Percentiles rank a stretch among this genome's conserved stretches.
Conservation (phyloP, 768 basidiomycete species). For the Mrakia frigida region DNA sequence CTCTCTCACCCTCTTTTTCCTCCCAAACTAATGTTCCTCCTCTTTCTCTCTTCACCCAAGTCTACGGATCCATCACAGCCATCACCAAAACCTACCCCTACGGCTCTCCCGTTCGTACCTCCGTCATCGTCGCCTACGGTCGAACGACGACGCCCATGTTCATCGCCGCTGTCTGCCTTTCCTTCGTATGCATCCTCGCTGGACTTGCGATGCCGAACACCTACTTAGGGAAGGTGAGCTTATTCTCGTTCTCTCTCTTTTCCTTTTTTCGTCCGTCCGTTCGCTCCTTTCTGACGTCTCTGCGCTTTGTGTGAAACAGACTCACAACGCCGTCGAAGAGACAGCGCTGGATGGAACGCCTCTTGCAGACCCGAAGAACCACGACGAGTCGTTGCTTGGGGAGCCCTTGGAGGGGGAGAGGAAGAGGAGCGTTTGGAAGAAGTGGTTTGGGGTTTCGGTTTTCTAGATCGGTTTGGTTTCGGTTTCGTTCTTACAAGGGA, state of each 20-base stretch:
- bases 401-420: too few relatives aligned
- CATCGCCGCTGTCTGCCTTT: slow-evolving; percentile 41
- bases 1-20: too few relatives aligned
- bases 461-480: too few relatives aligned
- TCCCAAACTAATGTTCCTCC: slow-evolving; percentile 37
- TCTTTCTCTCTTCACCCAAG: slow-evolving; percentile 39
- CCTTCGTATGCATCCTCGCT: slow-evolving; percentile 32
- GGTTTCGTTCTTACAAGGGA: too few relatives aligned
- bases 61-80: slow-evolving; percentile 35
- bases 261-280: too few relatives aligned
- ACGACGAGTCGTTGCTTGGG: too few relatives aligned
- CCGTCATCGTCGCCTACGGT: slow-evolving; percentile 35
- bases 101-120: background rate
- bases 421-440: too few relatives aligned
- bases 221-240: slow-evolving; percentile 34
- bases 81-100: background rate
- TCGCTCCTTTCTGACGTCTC: too few relatives aligned
- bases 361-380: too few relatives aligned
- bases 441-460: too few relatives aligned
- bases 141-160: slow-evolving; percentile 39
- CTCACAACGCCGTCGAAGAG: slow-evolving; percentile 42
- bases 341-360: background rate
- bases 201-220: slow-evolving; percentile 34
- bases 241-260: too few relatives aligned
- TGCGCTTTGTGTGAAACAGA: slow-evolving; percentile 33